A percentile compares a stretch with the other conserved stretches of the same genome.
These are phyloP conservation scores for Apodospora peruviana DNA, from an alignment of 495 filamentous ascomycete species.

Conservation along the genomic window DNA sequence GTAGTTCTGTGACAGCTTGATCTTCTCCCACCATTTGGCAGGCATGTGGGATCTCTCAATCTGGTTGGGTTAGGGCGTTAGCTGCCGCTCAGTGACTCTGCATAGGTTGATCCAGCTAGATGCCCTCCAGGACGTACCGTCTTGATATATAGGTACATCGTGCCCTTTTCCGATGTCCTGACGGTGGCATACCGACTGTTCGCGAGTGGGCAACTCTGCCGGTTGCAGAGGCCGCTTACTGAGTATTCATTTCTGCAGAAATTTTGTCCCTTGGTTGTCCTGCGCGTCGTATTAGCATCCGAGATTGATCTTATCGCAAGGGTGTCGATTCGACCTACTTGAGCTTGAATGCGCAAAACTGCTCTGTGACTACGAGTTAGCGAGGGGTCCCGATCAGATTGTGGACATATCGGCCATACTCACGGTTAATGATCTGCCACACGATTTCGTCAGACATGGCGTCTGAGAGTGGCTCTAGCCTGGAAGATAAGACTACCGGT, in stretches of 20 bases:
- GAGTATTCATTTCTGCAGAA: constrained; percentile 89
- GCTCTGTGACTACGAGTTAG: constrained; percentile 45
- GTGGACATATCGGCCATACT: constrained; percentile 5
- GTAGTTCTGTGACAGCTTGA: constrained; percentile 87
- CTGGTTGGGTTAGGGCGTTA: constrained; percentile 3
- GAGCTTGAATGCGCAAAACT: constrained; percentile 94
- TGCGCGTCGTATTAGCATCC: constrained; percentile 34
- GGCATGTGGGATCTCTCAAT: constrained; percentile 83
- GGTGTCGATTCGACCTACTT: constrained; percentile 54
- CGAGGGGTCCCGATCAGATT: background rate
- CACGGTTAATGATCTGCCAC: constrained; percentile 54
- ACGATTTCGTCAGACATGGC: constrained; percentile 90
- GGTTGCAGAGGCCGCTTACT: constrained; percentile 81
- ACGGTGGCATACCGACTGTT: constrained; percentile 95
- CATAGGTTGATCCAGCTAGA: background rate
- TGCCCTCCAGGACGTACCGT: constrained; percentile 45
- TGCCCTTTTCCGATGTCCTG: constrained; percentile 70
- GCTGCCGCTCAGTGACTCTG: background rate
- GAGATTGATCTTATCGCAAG: constrained; percentile 3
- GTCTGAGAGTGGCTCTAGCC: too few relatives aligned
- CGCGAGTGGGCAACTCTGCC: constrained; percentile 90
- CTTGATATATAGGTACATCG: constrained; percentile 96
- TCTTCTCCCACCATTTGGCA: constrained; percentile 89
- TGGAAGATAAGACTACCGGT: too few relatives aligned
- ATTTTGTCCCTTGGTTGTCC: constrained; percentile 84